These are phyloP conservation scores for Protomyces lactucae-debilis DNA, from an alignment of 1,139 yeast genomes.

Conservation along the genomic window DNA sequence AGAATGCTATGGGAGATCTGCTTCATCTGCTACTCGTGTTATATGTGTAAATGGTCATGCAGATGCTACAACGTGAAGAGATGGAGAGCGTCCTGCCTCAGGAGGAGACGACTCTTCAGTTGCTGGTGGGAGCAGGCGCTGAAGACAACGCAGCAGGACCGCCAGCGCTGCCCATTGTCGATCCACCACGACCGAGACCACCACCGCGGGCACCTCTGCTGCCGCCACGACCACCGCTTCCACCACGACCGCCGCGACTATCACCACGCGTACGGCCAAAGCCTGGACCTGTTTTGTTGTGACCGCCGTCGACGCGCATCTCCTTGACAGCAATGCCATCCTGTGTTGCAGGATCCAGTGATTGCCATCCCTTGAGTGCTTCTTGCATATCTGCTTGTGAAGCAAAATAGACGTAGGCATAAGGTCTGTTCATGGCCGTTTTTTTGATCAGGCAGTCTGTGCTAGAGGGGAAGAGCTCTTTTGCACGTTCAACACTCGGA, in stretches of 20 bases:
- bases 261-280: conserved; percentile 15
- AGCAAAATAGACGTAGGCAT: conserved; percentile 42
- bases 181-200: not conserved
- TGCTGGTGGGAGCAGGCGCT: not conserved
- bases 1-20: not conserved
- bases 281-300: not conserved
- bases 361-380: conserved; percentile 31
- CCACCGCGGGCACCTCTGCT: conserved; percentile 1
- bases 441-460: conserved; percentile 34
- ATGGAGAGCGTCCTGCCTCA: too few relatives aligned
- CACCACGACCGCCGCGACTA: conserved; percentile 20
- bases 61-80: too few relatives aligned
- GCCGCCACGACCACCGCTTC: conserved; percentile 24
- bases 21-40: not conserved
- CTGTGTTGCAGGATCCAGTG: conserved; percentile 1
- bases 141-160: not conserved
- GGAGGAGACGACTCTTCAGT: not conserved
- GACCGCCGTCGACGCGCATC: conserved; percentile 12
- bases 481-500: conserved; percentile 38
- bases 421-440: conserved; percentile 38
- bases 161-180: not conserved
- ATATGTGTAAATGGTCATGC: too few relatives aligned
- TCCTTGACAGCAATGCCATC: conserved; percentile 21
- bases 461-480: conserved; percentile 37
- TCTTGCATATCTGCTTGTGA: conserved; percentile 38